Conservation (phyloP, 768 basidiomycete species). For the Collybia nuda region DNA sequence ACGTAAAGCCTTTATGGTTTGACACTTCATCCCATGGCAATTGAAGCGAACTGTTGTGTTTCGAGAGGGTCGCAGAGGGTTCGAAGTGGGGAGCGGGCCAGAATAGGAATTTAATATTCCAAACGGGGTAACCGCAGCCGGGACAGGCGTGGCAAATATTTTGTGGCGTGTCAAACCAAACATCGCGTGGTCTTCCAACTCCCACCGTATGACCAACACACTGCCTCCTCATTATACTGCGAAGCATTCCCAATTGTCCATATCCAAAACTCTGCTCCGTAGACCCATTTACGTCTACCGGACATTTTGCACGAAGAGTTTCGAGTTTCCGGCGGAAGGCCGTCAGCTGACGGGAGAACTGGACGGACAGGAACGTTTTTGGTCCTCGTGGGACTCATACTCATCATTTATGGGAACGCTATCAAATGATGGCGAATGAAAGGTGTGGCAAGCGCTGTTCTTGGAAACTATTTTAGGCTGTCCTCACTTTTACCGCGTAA, state of each 20-base stretch:
- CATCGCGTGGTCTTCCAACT: background rate
- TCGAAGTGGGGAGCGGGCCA: background rate
- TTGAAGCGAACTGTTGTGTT: background rate
- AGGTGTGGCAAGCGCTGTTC: background rate
- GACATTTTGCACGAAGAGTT: background rate
- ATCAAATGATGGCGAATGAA: slow-evolving; percentile 5
- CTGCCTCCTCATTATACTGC: too few relatives aligned
- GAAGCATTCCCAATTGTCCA: background rate
- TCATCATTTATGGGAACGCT: background rate
- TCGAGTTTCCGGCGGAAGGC: background rate
- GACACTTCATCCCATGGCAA: too few relatives aligned
- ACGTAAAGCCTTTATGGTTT: too few relatives aligned
- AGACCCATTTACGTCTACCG: background rate
- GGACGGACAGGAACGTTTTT: background rate
- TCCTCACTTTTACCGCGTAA: background rate
- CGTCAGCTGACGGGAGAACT: background rate
- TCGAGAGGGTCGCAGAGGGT: background rate
- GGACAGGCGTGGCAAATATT: slow-evolving; percentile 2
- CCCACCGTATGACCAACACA: background rate
- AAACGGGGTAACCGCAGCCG: slow-evolving; percentile 8
- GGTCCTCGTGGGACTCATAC: background rate
- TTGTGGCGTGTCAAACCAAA: background rate
- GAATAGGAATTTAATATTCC: slow-evolving; percentile 15
- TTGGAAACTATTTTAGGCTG: background rate
- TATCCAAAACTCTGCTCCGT: background rate